These are phyloP conservation scores for Vaccinium macrocarpon DNA, from an alignment of 148 eudicot species.

Conservation along the genomic window DNA sequence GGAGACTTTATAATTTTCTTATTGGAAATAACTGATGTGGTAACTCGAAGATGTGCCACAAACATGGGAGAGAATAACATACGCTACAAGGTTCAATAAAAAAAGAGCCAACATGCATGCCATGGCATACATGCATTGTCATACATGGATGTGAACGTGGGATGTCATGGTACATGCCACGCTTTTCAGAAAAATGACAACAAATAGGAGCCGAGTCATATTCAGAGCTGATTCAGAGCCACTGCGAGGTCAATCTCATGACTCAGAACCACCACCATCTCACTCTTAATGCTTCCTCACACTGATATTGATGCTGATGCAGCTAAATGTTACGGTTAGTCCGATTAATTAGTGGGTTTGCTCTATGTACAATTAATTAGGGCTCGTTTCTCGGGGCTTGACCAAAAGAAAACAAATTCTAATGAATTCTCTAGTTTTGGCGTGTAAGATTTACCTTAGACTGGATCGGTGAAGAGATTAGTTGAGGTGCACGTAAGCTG, in stretches of 20 bases:
- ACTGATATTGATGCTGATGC: neutral
- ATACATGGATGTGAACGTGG: neutral
- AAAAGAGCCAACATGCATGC: too few relatives aligned
- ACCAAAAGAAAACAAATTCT: too few relatives aligned
- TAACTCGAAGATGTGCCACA: neutral
- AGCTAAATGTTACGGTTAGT: too few relatives aligned
- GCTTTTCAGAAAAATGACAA: neutral
- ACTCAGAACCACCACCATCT: neutral
- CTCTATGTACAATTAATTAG: too few relatives aligned
- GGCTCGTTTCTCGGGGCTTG: too few relatives aligned
- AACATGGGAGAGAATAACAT: neutral
- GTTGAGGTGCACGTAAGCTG: too few relatives aligned
- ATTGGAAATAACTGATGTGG: neutral
- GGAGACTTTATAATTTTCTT: too few relatives aligned
- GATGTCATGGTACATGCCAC: neutral
- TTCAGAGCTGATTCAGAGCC: slow-evolving; percentile 21
- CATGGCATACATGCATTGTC: neutral
- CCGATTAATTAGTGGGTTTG: too few relatives aligned
- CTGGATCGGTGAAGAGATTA: too few relatives aligned
- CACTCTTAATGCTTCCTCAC: neutral
- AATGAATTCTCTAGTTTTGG: too few relatives aligned
- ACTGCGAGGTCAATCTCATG: neutral
- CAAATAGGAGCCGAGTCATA: slow-evolving; percentile 8
- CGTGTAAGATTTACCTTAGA: too few relatives aligned
- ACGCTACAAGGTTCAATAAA: too few relatives aligned